A percentile compares a stretch with the other conserved stretches of the same genome.
Conservation (phyloP, 441 rosid species). For the Metrosideros polymorpha region DNA sequence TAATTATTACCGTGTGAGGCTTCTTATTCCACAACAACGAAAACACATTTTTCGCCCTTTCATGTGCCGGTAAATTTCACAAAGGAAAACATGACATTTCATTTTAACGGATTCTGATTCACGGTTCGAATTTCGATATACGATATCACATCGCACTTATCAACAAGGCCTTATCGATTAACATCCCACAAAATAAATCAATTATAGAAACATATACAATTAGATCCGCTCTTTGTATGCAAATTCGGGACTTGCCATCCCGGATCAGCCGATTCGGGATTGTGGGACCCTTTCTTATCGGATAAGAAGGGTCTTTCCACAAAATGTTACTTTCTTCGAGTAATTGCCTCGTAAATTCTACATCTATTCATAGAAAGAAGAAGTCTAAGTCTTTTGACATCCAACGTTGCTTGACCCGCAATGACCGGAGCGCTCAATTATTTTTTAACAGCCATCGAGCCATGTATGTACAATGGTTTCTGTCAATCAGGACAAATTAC, state of each 20-base stretch:
- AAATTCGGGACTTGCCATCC: fast-evolving
- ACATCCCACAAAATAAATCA: fast-evolving
- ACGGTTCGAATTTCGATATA: fast-evolving
- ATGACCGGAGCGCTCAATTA: neutral
- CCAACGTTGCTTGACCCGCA: neutral
- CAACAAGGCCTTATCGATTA: fast-evolving
- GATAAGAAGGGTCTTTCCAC: neutral
- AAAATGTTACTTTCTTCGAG: neutral
- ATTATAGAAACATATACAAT: fast-evolving
- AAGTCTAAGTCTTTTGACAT: neutral
- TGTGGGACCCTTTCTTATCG: neutral
- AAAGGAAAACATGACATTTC: neutral
- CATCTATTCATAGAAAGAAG: neutral
- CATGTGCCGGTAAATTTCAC: neutral
- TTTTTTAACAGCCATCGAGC: neutral
- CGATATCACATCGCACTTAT: fast-evolving
- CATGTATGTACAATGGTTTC: neutral
- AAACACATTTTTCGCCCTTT: fast-evolving
- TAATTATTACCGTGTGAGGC: fast-evolving
- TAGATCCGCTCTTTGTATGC: fast-evolving
- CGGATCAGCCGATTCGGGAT: fast-evolving
- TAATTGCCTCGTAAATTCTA: neutral
- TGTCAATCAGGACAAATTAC: neutral
- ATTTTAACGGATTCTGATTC: neutral
- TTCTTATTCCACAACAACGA: neutral